phyloP scores from a whole-genome alignment of 805 yeast species.

The Candida piceae region DNA sequence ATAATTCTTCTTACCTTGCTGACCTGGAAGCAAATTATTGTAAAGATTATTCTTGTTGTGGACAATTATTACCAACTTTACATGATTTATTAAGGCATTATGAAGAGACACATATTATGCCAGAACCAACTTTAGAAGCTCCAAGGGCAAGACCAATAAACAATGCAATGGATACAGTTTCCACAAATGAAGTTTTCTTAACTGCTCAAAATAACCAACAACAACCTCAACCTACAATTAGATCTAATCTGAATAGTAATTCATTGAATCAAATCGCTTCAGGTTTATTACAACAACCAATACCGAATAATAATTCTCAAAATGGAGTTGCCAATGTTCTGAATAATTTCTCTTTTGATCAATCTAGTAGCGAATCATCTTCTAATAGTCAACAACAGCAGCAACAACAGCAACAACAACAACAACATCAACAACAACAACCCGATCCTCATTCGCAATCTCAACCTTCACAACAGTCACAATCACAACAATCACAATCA shows the following conservation, averaged over 20 bases:
- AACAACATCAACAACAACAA: slow-evolving; percentile 20
- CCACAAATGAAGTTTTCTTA: slow-evolving; percentile 88
- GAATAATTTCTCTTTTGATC: slow-evolving; percentile 20
- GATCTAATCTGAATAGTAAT: neutral
- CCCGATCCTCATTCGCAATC: slow-evolving; percentile 14
- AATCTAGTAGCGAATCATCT: slow-evolving; percentile 6
- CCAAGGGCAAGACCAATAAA: slow-evolving; percentile 46
- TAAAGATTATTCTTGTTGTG: slow-evolving; percentile 95
- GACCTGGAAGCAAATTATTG: slow-evolving; percentile 94
- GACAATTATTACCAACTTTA: slow-evolving; percentile 82
- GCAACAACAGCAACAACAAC: slow-evolving; percentile 22
- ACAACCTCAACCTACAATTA: slow-evolving; percentile 1
- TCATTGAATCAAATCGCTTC: slow-evolving; percentile 1
- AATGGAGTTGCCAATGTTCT: slow-evolving; percentile 9
- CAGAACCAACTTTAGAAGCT: slow-evolving; percentile 40
- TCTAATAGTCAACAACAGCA: slow-evolving; percentile 18
- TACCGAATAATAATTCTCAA: slow-evolving; percentile 8
- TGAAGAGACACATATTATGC: slow-evolving; percentile 87
- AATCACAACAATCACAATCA: too few species aligned
- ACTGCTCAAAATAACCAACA: slow-evolving; percentile 21
- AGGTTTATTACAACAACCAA: slow-evolving; percentile 4
- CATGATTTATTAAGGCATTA: slow-evolving; percentile 93
- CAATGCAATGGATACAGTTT: slow-evolving; percentile 72
- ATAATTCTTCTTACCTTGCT: slow-evolving; percentile 77
- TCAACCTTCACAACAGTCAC: slow-evolving; percentile 15